Evolutionary conservation across 768 basidiomycete genomes (phyloP).

Genomic region (Boletus reticulatus): DNA sequence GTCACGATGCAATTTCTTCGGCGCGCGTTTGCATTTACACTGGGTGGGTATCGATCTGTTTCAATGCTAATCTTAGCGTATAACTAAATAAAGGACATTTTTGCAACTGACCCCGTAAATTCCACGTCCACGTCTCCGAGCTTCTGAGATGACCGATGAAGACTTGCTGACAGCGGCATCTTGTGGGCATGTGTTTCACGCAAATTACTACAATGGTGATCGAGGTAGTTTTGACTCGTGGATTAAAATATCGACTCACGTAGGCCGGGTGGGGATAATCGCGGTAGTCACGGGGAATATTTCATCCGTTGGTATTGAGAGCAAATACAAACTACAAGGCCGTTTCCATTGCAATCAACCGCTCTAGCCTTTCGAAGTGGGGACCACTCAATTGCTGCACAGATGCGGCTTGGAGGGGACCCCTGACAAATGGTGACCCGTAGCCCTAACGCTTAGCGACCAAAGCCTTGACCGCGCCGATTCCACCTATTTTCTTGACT

Average conservation of each 20-base stretch:
- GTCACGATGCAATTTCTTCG: neutral
- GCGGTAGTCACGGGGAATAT: neutral
- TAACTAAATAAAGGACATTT: too few relatives aligned
- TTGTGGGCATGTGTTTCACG: neutral
- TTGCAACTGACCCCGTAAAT: too few relatives aligned
- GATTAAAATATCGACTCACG: neutral
- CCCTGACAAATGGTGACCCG: conserved; percentile 48
- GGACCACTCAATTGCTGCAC: conserved; percentile 36
- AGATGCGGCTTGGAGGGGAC: conserved; percentile 46
- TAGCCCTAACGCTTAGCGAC: conserved; percentile 65
- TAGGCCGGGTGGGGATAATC: neutral
- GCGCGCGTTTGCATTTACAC: too few relatives aligned
- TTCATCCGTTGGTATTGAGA: neutral
- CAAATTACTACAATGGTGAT: neutral
- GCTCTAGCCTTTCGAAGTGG: conserved; percentile 40
- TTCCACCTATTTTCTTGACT: conserved; percentile 58
- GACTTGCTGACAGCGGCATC: neutral
- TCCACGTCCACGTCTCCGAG: too few relatives aligned
- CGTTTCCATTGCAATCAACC: conserved; percentile 48
- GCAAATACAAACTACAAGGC: conserved; percentile 18
- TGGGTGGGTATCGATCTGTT: too few relatives aligned
- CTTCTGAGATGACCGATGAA: too few relatives aligned
- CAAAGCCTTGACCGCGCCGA: conserved; percentile 64
- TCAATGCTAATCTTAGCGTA: too few relatives aligned
- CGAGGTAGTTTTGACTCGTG: neutral